These are phyloP conservation scores for Scedosporium apiospermum DNA, from an alignment of 2,329 filamentous ascomycete species.

Conservation along the genomic window DNA sequence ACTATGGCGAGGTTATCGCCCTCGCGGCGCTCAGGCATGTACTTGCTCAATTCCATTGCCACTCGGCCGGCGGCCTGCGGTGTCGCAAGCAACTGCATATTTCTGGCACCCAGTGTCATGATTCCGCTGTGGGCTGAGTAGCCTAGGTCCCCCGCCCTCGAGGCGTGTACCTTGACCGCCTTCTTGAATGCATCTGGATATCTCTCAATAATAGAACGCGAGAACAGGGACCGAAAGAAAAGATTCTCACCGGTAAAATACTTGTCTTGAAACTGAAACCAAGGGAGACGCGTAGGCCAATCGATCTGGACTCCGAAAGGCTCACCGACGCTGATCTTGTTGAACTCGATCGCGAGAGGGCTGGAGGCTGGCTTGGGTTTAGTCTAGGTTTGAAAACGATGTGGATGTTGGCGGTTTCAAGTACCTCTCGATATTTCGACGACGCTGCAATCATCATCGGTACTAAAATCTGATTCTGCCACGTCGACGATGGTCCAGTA, in stretches of 20 bases:
- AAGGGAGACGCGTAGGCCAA: neutral
- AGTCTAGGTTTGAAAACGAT: neutral
- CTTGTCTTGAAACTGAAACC: constrained; percentile 3
- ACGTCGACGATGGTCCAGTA: constrained; percentile 1
- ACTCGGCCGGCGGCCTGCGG: neutral
- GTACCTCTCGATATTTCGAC: constrained; percentile 1
- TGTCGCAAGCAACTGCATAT: neutral
- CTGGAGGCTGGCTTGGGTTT: neutral
- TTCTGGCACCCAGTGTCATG: neutral
- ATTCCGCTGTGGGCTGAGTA: neutral
- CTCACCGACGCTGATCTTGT: neutral
- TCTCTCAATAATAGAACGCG: no score
- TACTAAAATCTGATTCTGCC: neutral
- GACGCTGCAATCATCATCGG: neutral
- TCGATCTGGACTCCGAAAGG: neutral
- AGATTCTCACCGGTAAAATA: neutral
- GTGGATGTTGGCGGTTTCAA: neutral
- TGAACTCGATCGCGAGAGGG: neutral
- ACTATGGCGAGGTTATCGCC: neutral
- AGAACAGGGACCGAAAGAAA: no score
- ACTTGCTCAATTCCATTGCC: neutral
- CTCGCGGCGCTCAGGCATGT: neutral
- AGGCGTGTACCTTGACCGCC: no score
- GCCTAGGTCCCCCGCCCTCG: neutral
- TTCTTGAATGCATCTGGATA: no score